Evolutionary conservation across 305 asterid genomes (phyloP).

Genomic region (Striga hermonthica): DNA sequence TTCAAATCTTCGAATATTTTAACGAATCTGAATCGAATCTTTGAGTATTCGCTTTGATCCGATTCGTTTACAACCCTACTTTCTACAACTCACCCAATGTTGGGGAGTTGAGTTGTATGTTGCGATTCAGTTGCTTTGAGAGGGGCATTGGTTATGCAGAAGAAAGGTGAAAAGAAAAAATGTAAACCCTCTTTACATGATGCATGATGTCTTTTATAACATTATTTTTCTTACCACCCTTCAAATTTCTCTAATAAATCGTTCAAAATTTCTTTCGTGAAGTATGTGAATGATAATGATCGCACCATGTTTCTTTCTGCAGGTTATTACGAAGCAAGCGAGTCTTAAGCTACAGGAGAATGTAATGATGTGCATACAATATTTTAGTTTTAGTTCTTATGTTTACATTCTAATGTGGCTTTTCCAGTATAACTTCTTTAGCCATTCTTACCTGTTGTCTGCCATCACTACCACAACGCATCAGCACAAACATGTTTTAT

Average conservation of each 20-base stretch:
- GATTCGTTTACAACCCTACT: too few species aligned
- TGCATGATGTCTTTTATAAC: constrained; percentile 13
- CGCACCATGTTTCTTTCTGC: constrained; percentile 33
- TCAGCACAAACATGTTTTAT: too few species aligned
- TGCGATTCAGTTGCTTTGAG: constrained; percentile 15
- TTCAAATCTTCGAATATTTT: too few species aligned
- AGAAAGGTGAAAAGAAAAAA: too few species aligned
- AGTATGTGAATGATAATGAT: too few species aligned
- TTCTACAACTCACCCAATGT: constrained; percentile 27
- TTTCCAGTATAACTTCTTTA: too few species aligned
- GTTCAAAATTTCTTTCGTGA: neutral
- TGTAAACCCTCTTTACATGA: constrained; percentile 5
- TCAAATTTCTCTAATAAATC: constrained; percentile 2
- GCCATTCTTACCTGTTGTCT: too few species aligned
- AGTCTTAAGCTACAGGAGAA: constrained; percentile 89
- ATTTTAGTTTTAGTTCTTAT: too few species aligned
- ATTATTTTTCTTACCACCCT: constrained; percentile 1
- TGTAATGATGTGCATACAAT: constrained; percentile 46
- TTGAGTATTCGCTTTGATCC: too few species aligned
- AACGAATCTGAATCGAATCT: too few species aligned
- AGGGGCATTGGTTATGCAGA: neutral
- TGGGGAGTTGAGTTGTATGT: constrained; percentile 18
- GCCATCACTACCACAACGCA: too few species aligned
- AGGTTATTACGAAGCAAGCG: constrained; percentile 94
- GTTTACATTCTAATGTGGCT: neutral